Conservation (phyloP, 1,139 yeast species). For the Candida pseudoviswanathii region DNA sequence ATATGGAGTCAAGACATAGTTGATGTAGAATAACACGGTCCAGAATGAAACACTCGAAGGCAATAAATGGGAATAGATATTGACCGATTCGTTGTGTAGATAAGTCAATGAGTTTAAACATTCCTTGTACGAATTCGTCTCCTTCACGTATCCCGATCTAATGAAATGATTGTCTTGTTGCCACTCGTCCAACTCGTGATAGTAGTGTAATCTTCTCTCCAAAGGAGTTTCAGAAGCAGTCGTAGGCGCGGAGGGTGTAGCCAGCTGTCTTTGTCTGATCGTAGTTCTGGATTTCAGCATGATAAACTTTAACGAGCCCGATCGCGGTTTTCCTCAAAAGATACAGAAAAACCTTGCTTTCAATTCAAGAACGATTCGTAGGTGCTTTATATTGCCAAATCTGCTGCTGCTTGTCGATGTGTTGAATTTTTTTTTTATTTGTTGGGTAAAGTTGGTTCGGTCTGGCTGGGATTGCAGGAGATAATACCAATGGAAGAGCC, state of each 20-base stretch:
- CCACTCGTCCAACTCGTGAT: conserved; percentile 70
- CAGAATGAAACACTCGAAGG: conserved; percentile 56
- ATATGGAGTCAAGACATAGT: conserved; percentile 38
- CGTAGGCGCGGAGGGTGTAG: not conserved
- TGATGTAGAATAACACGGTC: conserved; percentile 25
- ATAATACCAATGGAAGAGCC: too few relatives aligned
- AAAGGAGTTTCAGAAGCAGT: conserved; percentile 6
- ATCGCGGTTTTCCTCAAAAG: too few relatives aligned
- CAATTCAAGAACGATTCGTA: too few relatives aligned
- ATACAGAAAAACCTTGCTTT: too few relatives aligned
- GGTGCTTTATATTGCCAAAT: not conserved
- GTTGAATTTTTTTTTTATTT: conserved; percentile 1
- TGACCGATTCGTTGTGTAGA: conserved; percentile 83
- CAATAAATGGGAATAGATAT: conserved; percentile 77
- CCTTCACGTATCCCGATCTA: conserved; percentile 71
- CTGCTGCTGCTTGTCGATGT: not conserved
- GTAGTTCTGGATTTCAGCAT: conserved; percentile 5
- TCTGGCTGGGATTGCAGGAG: not conserved
- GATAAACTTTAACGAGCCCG: not conserved
- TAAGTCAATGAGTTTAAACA: conserved; percentile 62
- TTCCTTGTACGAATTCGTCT: conserved; percentile 54
- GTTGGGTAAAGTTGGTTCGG: conserved; percentile 3
- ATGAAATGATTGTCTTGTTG: conserved; percentile 85
- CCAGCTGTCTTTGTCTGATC: conserved; percentile 4
- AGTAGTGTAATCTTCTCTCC: conserved; percentile 22